Evolutionary conservation across 2,329 filamentous ascomycete genomes (phyloP).

Genomic region (Colletotrichum scovillei): DNA sequence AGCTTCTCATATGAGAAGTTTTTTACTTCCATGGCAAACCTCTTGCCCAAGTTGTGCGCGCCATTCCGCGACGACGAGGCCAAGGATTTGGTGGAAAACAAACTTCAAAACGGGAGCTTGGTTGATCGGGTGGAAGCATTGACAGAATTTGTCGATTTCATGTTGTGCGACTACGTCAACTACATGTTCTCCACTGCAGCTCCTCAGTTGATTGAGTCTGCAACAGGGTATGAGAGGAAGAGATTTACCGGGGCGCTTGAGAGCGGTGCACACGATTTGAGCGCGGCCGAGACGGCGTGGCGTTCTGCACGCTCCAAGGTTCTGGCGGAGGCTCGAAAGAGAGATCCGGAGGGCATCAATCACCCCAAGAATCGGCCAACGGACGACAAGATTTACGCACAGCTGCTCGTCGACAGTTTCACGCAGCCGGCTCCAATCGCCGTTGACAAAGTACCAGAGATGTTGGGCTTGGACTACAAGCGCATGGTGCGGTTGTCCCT

Average conservation of each 20-base stretch:
- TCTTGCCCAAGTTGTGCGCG: conserved; percentile 83
- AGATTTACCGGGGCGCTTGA: conserved; percentile 75
- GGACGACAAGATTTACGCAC: conserved; percentile 77
- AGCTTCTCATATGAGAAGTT: conserved; percentile 86
- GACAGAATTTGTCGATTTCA: conserved; percentile 79
- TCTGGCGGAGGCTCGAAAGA: conserved; percentile 71
- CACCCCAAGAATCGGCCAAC: conserved; percentile 72
- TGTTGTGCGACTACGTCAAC: conserved; percentile 86
- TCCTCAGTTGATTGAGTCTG: conserved; percentile 77
- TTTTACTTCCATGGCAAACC: conserved; percentile 78
- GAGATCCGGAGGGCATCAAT: conserved; percentile 76
- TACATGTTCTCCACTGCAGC: conserved; percentile 80
- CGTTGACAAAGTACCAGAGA: conserved; percentile 74
- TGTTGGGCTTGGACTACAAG: conserved; percentile 74
- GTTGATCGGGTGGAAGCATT: conserved; percentile 82
- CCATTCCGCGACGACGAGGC: conserved; percentile 84
- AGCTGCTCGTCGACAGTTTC: conserved; percentile 80
- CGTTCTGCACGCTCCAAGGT: conserved; percentile 72
- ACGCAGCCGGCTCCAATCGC: conserved; percentile 71
- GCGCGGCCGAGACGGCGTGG: conserved; percentile 75
- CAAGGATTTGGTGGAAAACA: conserved; percentile 73
- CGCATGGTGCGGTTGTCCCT: conserved; percentile 63
- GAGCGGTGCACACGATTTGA: conserved; percentile 63
- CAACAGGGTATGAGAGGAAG: conserved; percentile 79
- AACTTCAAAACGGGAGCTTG: conserved; percentile 70